Percentiles rank a stretch among this genome's conserved stretches.
Conservation (phyloP, 1,284 basidiomycete species). For the Cryptococcus floricola region DNA sequence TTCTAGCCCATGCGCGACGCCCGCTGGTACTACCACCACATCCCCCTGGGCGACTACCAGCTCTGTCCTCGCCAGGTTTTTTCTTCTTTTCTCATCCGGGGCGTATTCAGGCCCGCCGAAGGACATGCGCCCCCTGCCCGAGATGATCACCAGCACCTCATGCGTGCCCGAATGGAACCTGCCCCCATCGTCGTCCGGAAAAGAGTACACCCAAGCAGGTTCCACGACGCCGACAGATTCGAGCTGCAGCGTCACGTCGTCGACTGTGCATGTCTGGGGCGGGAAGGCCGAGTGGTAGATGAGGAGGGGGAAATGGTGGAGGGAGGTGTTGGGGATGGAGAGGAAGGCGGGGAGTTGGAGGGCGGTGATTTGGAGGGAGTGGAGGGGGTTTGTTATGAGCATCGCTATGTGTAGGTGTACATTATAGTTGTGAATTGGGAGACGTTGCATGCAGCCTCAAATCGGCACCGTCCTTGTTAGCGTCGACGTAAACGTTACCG, state of each 20-base stretch:
- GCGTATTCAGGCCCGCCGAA: conserved; percentile 43
- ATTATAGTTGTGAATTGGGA: too few species aligned
- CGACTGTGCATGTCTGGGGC: conserved; percentile 1
- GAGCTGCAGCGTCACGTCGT: conserved; percentile 36
- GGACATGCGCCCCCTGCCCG: conserved; percentile 45
- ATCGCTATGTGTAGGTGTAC: too few species aligned
- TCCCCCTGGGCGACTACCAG: conserved; percentile 48
- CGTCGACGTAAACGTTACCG: too few species aligned
- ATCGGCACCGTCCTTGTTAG: too few species aligned
- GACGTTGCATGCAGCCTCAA: too few species aligned
- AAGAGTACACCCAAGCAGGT: conserved; percentile 53
- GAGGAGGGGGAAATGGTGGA: conserved; percentile 22
- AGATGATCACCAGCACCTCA: conserved; percentile 48
- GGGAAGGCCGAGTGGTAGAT: conserved; percentile 34
- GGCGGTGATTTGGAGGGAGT: conserved; percentile 2
- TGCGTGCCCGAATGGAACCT: conserved; percentile 49
- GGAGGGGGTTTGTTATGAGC: too few species aligned
- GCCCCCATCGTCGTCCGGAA: conserved; percentile 31
- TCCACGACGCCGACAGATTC: conserved; percentile 42
- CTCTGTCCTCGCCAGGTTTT: conserved; percentile 41
- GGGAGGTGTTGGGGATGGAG: conserved; percentile 31
- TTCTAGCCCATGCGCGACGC: conserved; percentile 48
- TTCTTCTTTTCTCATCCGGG: background rate
- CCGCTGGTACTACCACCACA: conserved; percentile 51
- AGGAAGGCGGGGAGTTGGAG: conserved; percentile 22